These are phyloP conservation scores for Ganoderma boninense DNA, from an alignment of 1,284 basidiomycete species.

Conservation along the genomic window DNA sequence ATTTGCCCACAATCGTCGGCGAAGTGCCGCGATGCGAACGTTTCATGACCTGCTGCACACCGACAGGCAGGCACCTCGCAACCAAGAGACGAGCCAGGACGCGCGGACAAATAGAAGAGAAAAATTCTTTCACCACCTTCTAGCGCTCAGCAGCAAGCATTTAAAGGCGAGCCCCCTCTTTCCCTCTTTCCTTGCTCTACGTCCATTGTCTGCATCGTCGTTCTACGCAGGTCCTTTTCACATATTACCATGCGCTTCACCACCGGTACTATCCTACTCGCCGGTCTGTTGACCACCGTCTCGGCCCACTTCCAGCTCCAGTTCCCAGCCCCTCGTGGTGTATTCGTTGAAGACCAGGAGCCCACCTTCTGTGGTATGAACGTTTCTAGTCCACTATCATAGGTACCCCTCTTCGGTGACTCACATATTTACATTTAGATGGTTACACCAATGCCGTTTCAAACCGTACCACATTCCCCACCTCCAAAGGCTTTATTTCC, in stretches of 20 bases:
- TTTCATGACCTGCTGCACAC: neutral
- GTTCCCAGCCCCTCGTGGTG: constrained; percentile 69
- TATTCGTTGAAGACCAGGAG: constrained; percentile 65
- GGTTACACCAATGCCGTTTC: constrained; percentile 53
- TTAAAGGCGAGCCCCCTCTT: constrained; percentile 22
- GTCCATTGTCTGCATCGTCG: constrained; percentile 10
- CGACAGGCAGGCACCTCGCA: neutral
- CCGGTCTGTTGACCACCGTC: constrained; percentile 44
- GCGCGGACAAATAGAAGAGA: constrained; percentile 36
- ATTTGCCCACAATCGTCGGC: neutral
- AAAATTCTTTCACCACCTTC: constrained; percentile 42
- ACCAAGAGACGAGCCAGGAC: neutral
- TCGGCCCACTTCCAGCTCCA: constrained; percentile 77
- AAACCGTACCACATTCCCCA: constrained; percentile 70
- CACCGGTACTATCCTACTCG: constrained; percentile 39
- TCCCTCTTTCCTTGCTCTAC: constrained; percentile 13
- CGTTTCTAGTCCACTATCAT: neutral
- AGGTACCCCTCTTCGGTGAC: neutral
- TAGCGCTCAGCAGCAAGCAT: constrained; percentile 17
- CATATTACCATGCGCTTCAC: constrained; percentile 44
- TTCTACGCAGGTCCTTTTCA: neutral
- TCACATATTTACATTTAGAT: constrained; percentile 47
- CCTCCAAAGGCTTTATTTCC: constrained; percentile 60
- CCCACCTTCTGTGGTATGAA: constrained; percentile 62
- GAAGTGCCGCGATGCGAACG: neutral